Evolutionary conservation across 345 rosid genomes (phyloP).

Genomic region (Excoecaria agallocha): DNA sequence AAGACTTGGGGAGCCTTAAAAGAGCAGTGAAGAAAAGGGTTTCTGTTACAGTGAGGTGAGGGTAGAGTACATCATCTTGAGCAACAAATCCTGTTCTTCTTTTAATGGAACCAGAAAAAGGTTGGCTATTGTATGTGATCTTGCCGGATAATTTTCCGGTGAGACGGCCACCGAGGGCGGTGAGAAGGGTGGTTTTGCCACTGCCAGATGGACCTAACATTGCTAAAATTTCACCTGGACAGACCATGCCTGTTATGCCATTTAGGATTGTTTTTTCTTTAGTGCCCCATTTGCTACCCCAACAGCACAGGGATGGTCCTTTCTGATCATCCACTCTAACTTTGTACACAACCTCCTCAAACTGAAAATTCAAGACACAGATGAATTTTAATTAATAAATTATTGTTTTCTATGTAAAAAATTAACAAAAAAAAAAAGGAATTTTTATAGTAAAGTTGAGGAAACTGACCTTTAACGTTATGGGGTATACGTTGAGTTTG

Average conservation of each 20-base stretch:
- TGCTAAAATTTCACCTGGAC: constrained; percentile 91
- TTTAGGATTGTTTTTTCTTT: constrained; percentile 76
- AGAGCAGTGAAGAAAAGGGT: constrained; percentile 91
- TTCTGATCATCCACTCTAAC: constrained; percentile 55
- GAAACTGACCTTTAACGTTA: constrained; percentile 69
- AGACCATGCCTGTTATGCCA: constrained; percentile 78
- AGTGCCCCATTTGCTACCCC: constrained; percentile 53
- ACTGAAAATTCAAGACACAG: constrained; percentile 43
- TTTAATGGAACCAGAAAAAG: constrained; percentile 69
- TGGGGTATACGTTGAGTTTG: constrained; percentile 47
- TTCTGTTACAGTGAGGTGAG: constrained; percentile 88
- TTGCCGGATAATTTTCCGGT: constrained; percentile 64
- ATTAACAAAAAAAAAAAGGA: neutral
- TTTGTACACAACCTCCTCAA: constrained; percentile 89
- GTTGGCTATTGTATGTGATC: constrained; percentile 86
- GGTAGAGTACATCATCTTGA: constrained; percentile 84
- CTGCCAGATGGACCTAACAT: constrained; percentile 99
- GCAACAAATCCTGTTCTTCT: constrained; percentile 89
- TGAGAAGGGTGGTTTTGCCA: constrained; percentile 96
- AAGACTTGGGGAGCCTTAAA: constrained; percentile 67
- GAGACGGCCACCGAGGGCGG: constrained; percentile 96
- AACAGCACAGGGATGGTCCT: constrained; percentile 31
- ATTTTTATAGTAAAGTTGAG: too few species aligned
- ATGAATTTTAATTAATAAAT: too few species aligned
- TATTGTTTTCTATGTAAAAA: neutral